These are phyloP conservation scores for Endoconidiophora polonica DNA, from an alignment of 2,329 filamentous ascomycete genomes.

Conservation along the genomic window DNA sequence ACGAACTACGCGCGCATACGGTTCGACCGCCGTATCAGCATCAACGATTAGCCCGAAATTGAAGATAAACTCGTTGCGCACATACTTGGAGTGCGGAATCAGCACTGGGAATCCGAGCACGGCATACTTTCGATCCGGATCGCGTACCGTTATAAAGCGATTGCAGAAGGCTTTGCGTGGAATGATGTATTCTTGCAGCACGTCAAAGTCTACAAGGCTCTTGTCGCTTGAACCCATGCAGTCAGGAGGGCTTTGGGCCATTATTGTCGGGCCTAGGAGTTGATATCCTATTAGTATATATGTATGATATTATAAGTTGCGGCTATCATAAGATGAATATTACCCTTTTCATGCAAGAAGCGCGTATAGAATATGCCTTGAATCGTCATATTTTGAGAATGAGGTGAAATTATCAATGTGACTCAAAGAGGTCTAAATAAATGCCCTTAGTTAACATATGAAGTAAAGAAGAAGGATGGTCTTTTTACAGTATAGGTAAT, in stretches of 20 bases:
- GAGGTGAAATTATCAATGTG: too few species aligned
- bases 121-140: constrained; percentile 50
- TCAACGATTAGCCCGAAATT: constrained; percentile 82
- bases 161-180: constrained; percentile 92
- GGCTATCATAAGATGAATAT: not conserved
- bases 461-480: too few species aligned
- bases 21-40: constrained; percentile 48
- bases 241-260: constrained; percentile 21
- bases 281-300: constrained; percentile 38
- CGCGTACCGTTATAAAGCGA: constrained; percentile 66
- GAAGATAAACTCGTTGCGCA: constrained; percentile 94
- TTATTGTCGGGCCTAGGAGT: constrained; percentile 47
- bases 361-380: constrained; percentile 55
- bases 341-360: constrained; percentile 50
- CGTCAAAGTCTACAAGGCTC: constrained; percentile 69
- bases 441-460: too few species aligned
- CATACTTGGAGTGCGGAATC: constrained; percentile 66
- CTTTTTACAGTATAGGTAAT: not conserved
- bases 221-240: constrained; percentile 27
- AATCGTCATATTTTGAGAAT: constrained; percentile 32
- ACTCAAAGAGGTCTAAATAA: too few species aligned
- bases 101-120: constrained; percentile 82
- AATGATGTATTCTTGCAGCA: constrained; percentile 83
- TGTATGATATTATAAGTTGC: not conserved
- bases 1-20: constrained; percentile 70